These are phyloP conservation scores for Retiboletus flavoniger DNA, from an alignment of 1,284 basidiomycete genomes.

Conservation along the genomic window DNA sequence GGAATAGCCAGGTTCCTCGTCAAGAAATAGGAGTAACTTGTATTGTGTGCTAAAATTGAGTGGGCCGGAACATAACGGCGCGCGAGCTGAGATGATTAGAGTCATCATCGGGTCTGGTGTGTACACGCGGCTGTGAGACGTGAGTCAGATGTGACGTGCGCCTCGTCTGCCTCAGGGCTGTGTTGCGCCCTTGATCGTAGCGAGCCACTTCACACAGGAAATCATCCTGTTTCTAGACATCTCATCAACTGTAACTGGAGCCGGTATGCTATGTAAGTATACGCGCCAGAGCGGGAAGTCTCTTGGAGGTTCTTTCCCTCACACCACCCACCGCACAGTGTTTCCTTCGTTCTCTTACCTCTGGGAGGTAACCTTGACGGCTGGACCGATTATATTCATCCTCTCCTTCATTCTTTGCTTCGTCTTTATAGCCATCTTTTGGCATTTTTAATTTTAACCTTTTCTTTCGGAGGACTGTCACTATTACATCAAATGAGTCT, in stretches of 20 bases:
- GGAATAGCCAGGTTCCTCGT: slow-evolving; percentile 81
- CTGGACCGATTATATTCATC: slow-evolving; percentile 28
- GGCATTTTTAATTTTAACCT: background rate
- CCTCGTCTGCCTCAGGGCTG: slow-evolving; percentile 3
- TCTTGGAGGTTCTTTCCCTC: slow-evolving; percentile 4
- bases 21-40: slow-evolving; percentile 30
- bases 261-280: slow-evolving; percentile 5
- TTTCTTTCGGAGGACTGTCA: background rate
- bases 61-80: background rate
- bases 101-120: background rate
- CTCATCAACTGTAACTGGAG: slow-evolving; percentile 6
- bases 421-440: background rate
- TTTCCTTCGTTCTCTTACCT: slow-evolving; percentile 37
- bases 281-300: background rate
- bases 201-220: slow-evolving; percentile 8
- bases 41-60: background rate
- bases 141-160: background rate
- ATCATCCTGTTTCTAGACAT: background rate
- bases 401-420: slow-evolving; percentile 21
- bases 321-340: slow-evolving; percentile 17
- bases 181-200: slow-evolving; percentile 20
- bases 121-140: slow-evolving; percentile 3
- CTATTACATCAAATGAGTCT: slow-evolving; percentile 3
- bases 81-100: background rate
- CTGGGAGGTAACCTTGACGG: slow-evolving; percentile 34